Evolutionary conservation across 495 filamentous ascomycete genomes (phyloP).

Genomic region (Daldinia decipiens): DNA sequence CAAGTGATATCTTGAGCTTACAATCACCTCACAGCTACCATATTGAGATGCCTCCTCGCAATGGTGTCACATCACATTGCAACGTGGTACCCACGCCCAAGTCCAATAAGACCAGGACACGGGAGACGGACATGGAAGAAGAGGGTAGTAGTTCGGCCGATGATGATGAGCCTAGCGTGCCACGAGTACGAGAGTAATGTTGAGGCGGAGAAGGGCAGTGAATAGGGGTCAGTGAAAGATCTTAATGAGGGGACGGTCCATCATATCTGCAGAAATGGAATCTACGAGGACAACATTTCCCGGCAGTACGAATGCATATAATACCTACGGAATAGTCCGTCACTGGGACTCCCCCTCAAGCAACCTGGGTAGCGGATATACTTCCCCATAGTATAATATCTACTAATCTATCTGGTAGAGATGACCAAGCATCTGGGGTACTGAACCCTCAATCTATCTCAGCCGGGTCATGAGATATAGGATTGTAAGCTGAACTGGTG

Average conservation of each 20-base stretch:
- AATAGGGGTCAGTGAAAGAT: constrained; percentile 17
- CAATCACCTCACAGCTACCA: constrained; percentile 39
- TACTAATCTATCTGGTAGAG: constrained; percentile 21
- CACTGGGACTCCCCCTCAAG: neutral
- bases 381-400: constrained; percentile 3
- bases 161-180: constrained; percentile 17
- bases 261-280: neutral
- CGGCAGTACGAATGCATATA: neutral
- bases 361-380: neutral
- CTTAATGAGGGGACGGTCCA: constrained; percentile 2
- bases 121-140: constrained; percentile 24
- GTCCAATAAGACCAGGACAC: constrained; percentile 32
- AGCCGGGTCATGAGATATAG: constrained; percentile 19
- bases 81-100: constrained; percentile 39
- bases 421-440: constrained; percentile 5
- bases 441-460: constrained; percentile 29
- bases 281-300: neutral
- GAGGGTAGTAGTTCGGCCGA: constrained; percentile 28
- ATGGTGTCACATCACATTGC: constrained; percentile 44
- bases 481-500: constrained; percentile 9
- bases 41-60: constrained; percentile 36
- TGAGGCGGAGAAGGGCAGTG: constrained; percentile 18
- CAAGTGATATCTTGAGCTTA: constrained; percentile 37
- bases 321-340: neutral
- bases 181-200: constrained; percentile 12